A percentile compares a stretch with the other conserved stretches of the same genome.
phyloP scores from a whole-genome alignment of 164 flowering plant genomes.

The Annona squamosa region DNA sequence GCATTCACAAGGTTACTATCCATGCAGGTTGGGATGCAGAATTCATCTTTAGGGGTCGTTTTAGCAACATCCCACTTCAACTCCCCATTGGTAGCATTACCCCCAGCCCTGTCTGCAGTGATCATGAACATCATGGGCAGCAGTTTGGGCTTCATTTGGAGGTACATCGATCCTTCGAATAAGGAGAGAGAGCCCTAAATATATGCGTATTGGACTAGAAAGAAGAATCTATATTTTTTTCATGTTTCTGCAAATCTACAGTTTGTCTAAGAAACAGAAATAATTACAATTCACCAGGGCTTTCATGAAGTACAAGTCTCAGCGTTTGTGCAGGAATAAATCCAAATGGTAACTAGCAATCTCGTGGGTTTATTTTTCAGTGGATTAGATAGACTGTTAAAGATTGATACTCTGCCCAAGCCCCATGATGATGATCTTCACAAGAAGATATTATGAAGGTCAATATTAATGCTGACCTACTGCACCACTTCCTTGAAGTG shows the following conservation, averaged over 20 bases:
- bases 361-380: too few relatives aligned
- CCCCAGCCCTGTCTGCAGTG: constrained; percentile 75
- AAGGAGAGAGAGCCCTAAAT: constrained; percentile 1
- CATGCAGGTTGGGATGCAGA: constrained; percentile 85
- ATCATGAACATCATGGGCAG: constrained; percentile 89
- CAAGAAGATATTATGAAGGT: too few relatives aligned
- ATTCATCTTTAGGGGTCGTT: constrained; percentile 75
- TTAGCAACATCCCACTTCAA: constrained; percentile 71
- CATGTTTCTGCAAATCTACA: neutral
- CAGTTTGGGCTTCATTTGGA: constrained; percentile 68
- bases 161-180: constrained; percentile 43
- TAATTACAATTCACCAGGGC: neutral
- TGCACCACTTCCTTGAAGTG: too few relatives aligned
- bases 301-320: neutral
- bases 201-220: neutral
- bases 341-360: too few relatives aligned
- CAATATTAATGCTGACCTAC: too few relatives aligned
- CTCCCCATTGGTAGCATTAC: constrained; percentile 70
- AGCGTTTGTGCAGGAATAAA: neutral
- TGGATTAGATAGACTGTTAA: too few relatives aligned
- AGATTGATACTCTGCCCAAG: too few relatives aligned
- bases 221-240: neutral
- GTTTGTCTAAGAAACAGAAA: too few relatives aligned
- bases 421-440: too few relatives aligned
- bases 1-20: neutral